Evolutionary conservation across 139 green algal genomes (phyloP).

Genomic region (Edaphochlamys debaryana): DNA sequence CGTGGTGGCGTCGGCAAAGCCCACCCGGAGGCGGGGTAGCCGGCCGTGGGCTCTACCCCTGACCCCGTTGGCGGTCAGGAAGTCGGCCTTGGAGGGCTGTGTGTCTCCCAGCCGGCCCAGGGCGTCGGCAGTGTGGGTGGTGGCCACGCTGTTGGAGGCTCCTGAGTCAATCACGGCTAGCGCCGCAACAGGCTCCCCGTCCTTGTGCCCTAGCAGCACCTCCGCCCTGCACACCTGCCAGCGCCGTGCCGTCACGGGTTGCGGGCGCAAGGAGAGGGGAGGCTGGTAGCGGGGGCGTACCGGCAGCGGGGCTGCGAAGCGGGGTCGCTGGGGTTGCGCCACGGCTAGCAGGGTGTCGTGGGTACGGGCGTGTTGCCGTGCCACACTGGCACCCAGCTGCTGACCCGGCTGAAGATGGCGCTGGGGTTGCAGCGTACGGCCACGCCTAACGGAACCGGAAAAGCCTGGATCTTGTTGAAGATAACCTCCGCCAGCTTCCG

Average conservation of each 20-base stretch:
- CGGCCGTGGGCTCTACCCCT: not conserved
- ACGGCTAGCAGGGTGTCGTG: too few species aligned
- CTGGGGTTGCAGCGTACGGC: not conserved
- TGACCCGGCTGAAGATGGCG: not conserved
- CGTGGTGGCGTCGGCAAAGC: not conserved
- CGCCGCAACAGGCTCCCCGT: not conserved
- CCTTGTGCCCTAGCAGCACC: not conserved
- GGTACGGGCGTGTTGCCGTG: not conserved
- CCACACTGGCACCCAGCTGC: not conserved
- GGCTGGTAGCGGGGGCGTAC: too few species aligned
- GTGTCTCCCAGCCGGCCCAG: not conserved
- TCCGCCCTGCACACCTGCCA: not conserved
- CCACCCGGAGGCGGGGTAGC: not conserved
- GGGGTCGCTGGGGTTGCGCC: too few species aligned
- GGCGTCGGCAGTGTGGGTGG: too few species aligned
- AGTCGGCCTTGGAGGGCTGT: not conserved
- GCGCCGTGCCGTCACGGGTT: too few species aligned
- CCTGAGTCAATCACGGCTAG: not conserved
- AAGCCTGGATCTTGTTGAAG: constrained; percentile 3
- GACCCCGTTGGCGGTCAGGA: not conserved
- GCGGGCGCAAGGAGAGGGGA: too few species aligned
- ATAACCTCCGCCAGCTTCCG: constrained; percentile 6
- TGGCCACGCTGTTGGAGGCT: not conserved
- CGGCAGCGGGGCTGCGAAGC: too few species aligned
- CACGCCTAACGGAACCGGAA: not conserved